Percentiles rank a stretch among this genome's conserved stretches.
Conservation (phyloP, 139 green algal species). For the Penium margaritaceum region DNA sequence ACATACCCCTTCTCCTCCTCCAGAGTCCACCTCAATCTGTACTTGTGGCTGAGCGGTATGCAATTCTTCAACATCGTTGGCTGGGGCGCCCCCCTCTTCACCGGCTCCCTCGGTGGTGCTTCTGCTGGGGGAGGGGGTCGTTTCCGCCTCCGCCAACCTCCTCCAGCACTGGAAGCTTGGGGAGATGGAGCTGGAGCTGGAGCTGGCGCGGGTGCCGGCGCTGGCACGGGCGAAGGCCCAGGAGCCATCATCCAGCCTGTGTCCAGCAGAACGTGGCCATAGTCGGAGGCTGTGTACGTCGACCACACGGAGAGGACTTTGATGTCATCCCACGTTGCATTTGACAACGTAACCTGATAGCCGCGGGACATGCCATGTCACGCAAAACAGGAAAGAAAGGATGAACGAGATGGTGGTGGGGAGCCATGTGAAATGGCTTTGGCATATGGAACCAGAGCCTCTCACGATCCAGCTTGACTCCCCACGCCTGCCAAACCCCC, state of each 20-base stretch:
- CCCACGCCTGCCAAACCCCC: too few species aligned
- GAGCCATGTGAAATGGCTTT: too few species aligned
- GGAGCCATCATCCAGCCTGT: too few species aligned
- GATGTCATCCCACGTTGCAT: slow-evolving; percentile 24
- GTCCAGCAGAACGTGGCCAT: slow-evolving; percentile 32
- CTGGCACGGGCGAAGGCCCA: too few species aligned
- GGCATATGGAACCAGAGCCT: too few species aligned
- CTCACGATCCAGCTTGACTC: too few species aligned
- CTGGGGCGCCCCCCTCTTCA: slow-evolving; percentile 20
- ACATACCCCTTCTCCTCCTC: slow-evolving; percentile 4
- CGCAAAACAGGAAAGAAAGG: too few species aligned
- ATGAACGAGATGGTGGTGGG: too few species aligned
- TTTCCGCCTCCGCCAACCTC: too few species aligned
- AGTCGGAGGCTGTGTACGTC: slow-evolving; percentile 15
- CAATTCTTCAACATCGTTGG: slow-evolving; percentile 37
- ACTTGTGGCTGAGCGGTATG: slow-evolving; percentile 20
- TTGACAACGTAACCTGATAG: slow-evolving; percentile 20
- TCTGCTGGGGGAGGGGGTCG: too few species aligned
- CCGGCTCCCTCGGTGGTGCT: not conserved
- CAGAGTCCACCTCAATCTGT: slow-evolving; percentile 26
- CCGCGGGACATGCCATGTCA: too few species aligned
- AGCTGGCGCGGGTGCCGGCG: not conserved
- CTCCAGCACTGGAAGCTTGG: too few species aligned
- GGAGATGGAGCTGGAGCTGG: slow-evolving; percentile 8
- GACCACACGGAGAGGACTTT: slow-evolving; percentile 36